A percentile compares a stretch with the other conserved stretches of the same genome.
Evolutionary conservation across 1,284 basidiomycete genomes (phyloP).

Genomic region (Heterobasidion parviporum): DNA sequence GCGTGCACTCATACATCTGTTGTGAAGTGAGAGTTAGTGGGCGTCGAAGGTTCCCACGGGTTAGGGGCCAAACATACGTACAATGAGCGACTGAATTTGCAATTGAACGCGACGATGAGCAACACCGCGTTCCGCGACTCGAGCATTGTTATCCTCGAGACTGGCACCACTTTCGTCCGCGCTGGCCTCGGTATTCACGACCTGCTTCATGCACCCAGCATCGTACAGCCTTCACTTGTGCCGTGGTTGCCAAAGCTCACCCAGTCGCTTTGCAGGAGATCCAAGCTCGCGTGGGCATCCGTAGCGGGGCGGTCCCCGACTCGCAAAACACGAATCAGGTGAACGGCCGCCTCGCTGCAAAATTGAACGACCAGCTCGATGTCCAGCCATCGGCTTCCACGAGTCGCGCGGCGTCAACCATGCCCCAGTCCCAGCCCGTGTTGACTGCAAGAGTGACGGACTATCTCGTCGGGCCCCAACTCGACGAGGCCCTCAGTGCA

Average conservation of each 20-base stretch:
- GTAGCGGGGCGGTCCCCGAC: slow-evolving; percentile 28
- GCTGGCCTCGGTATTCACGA: slow-evolving; percentile 80
- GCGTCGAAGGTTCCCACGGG: too few species aligned
- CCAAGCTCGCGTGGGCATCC: slow-evolving; percentile 64
- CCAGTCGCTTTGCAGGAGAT: slow-evolving; percentile 41
- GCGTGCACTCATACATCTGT: too few species aligned
- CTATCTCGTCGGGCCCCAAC: slow-evolving; percentile 78
- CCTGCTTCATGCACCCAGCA: slow-evolving; percentile 63
- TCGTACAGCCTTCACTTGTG: slow-evolving; percentile 40
- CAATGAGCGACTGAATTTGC: not conserved
- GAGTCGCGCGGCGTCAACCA: slow-evolving; percentile 31
- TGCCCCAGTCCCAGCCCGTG: slow-evolving; percentile 27
- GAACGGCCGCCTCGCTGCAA: slow-evolving; percentile 18
- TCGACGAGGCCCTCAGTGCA: slow-evolving; percentile 71
- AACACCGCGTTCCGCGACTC: slow-evolving; percentile 69
- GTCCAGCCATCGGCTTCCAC: slow-evolving; percentile 33
- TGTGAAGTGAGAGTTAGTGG: too few species aligned
- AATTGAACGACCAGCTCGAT: slow-evolving; percentile 5
- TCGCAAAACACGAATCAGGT: slow-evolving; percentile 8
- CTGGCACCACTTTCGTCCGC: slow-evolving; percentile 59
- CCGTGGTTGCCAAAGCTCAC: slow-evolving; percentile 4
- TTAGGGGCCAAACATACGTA: too few species aligned
- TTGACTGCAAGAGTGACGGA: slow-evolving; percentile 54
- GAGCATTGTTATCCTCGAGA: slow-evolving; percentile 76
- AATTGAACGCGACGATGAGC: slow-evolving; percentile 5